These are phyloP conservation scores for Clavispora asparagi DNA, from an alignment of 805 yeast genomes.

Conservation along the genomic window DNA sequence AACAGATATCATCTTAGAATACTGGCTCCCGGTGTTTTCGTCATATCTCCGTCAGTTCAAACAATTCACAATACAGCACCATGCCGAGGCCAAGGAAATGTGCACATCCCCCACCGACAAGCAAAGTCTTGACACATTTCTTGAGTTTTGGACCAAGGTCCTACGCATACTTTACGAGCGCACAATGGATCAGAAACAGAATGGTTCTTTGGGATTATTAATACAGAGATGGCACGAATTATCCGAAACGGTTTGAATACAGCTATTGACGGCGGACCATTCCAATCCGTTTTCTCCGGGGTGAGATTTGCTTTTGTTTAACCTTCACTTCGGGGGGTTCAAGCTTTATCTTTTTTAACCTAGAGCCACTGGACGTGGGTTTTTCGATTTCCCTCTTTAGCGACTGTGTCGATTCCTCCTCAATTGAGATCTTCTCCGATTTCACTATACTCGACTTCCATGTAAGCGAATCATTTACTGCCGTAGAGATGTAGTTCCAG, in stretches of 20 bases:
- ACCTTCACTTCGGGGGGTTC: neutral
- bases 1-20: slow-evolving; percentile 31
- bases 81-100: slow-evolving; percentile 12
- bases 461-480: slow-evolving; percentile 1
- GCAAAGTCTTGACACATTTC: slow-evolving; percentile 31
- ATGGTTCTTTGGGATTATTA: slow-evolving; percentile 17
- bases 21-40: slow-evolving; percentile 49
- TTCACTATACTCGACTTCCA: neutral
- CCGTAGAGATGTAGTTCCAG: neutral
- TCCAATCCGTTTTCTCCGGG: slow-evolving; percentile 8
- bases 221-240: slow-evolving; percentile 11
- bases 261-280: slow-evolving; percentile 4
- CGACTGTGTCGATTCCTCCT: neutral
- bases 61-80: slow-evolving; percentile 13
- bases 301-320: neutral
- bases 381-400: neutral
- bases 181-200: slow-evolving; percentile 4
- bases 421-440: neutral
- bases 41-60: slow-evolving; percentile 33
- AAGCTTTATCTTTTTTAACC: neutral
- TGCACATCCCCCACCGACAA: slow-evolving; percentile 1
- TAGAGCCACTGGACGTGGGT: neutral
- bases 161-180: slow-evolving; percentile 20
- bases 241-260: neutral
- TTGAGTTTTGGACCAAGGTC: slow-evolving; percentile 48